Base-by-base conservation (phyloP, 192 early-diverging fungal genomes). In the Globomyces pollinis-pini region DNA sequence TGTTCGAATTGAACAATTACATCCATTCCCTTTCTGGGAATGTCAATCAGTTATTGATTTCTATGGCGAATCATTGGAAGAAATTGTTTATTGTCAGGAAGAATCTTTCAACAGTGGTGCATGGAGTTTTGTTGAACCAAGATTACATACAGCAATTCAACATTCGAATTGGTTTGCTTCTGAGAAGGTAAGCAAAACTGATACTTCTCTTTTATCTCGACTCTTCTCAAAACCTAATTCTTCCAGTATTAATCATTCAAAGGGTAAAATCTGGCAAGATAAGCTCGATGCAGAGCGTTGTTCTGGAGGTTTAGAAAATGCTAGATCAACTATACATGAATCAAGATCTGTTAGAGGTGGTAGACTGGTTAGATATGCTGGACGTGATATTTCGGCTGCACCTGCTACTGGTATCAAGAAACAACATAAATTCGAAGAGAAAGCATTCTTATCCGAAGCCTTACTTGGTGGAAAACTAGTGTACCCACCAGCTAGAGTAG, bases 1-100 rank as follows among this genome's bases (percentile, higher is more conserved):
- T 68, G 93, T 91, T 53, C 86, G 93, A 62, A 61, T 96, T 38
- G 96, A 96, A 78, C 96, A 96, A 74, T 69, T 98, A 61, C 78
- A 81, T 59, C 96, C 93, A 35, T 96, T 98, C 86, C 93, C 96
- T 32, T 95, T 90, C 82, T 89, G 91, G 62, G 78, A 87, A 49
- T 84, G 89, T 54, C 87, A 86, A 75, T 73, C 86, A 60, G 85
- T 90, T 61, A 59, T 88, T 30, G 91, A 95, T 69, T 86, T 87
- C 74, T 98, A 95, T 74, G 87, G 87, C 58, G 89, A 87, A 63
- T 60, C 54, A 3, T 47, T 80, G 5, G 85, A 91, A 55, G 87
- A 93, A 66, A 77, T 95, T 67, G 82, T 95, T 21, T 98, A 90
- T 88, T 84, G 79, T 34, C 95, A 98, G 74, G 95, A 98, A 74